Conservation (phyloP, 306 rosid species). For the Corylus heterophylla region DNA sequence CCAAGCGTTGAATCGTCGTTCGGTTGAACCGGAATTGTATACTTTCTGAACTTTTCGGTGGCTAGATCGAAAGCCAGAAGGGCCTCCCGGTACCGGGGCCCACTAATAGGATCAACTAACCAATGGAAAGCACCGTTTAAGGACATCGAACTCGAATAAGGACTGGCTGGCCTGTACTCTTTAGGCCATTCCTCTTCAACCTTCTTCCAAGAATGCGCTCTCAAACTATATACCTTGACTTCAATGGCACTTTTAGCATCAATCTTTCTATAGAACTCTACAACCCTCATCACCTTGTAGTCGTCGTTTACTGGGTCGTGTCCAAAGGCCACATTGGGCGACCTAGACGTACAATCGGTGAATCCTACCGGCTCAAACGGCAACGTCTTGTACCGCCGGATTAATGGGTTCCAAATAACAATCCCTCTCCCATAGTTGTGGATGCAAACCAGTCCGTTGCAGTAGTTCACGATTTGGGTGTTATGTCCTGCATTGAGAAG, state of each 20-base stretch:
- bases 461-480: too few species aligned
- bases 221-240: not conserved
- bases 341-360: not conserved
- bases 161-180: not conserved
- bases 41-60: not conserved
- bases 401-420: too few species aligned
- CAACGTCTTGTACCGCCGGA: not conserved
- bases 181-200: not conserved
- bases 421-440: too few species aligned
- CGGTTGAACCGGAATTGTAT: not conserved
- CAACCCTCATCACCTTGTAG: too few species aligned
- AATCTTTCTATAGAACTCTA: too few species aligned
- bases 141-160: not conserved
- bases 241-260: too few species aligned
- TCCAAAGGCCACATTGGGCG: not conserved
- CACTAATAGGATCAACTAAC: not conserved
- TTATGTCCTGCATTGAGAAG: accelerated
- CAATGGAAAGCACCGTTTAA: not conserved
- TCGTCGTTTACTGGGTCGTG: too few species aligned
- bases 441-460: too few species aligned
- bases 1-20: too few species aligned
- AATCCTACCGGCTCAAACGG: not conserved
- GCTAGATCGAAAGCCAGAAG: not conserved
- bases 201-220: not conserved
- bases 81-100: not conserved